These are phyloP conservation scores for Xylaria sp. DNA, from an alignment of 2,329 filamentous ascomycete genomes.

Conservation along the genomic window DNA sequence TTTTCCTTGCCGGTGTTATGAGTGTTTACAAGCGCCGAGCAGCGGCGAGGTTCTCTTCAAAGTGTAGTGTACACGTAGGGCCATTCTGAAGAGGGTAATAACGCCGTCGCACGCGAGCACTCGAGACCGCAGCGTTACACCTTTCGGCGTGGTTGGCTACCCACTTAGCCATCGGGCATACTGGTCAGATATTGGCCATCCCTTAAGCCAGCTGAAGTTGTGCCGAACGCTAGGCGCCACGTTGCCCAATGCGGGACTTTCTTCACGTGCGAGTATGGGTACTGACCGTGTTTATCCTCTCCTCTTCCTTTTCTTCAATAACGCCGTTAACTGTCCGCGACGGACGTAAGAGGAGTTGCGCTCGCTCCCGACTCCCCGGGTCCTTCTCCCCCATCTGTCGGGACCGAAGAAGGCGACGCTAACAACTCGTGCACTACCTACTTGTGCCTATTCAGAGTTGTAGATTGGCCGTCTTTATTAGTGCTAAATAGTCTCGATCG, in stretches of 20 bases:
- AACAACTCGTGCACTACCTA: neutral
- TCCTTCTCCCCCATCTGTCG: conserved; percentile 7
- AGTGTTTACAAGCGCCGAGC: conserved; percentile 10
- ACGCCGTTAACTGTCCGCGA: conserved; percentile 3
- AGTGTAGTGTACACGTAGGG: conserved; percentile 5
- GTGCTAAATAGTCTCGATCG: conserved; percentile 16
- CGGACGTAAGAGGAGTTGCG: neutral
- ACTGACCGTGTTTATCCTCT: neutral
- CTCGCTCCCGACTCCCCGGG: conserved; percentile 22
- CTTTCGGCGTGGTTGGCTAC: conserved; percentile 15
- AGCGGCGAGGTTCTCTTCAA: conserved; percentile 7
- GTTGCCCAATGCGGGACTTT: conserved; percentile 28
- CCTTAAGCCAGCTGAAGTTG: conserved; percentile 26
- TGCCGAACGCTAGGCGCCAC: conserved; percentile 28
- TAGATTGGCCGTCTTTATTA: neutral
- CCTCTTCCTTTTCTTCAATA: neutral
- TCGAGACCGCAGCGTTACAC: conserved; percentile 23
- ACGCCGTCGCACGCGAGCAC: conserved; percentile 26
- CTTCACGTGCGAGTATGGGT: neutral
- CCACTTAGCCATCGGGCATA: neutral
- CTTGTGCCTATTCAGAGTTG: too few relatives aligned
- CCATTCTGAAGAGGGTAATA: conserved; percentile 27
- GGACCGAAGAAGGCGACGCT: conserved; percentile 13
- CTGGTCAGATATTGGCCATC: neutral
- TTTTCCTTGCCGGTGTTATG: neutral